Conservation (phyloP, 2,329 filamentous ascomycete species). For the Aureobasidium sp. region DNA sequence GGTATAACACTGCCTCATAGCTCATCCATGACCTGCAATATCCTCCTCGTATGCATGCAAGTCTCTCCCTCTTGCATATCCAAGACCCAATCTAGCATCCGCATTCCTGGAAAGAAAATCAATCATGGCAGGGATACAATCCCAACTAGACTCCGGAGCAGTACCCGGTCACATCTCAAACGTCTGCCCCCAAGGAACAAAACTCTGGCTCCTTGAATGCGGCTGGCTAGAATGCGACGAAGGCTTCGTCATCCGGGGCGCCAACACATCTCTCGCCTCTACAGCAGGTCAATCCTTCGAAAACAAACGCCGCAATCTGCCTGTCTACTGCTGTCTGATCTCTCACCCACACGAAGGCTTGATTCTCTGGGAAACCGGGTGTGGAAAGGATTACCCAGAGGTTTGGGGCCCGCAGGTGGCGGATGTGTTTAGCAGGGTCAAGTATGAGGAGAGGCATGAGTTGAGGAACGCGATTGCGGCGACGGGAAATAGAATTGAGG, state of each 20-base stretch:
- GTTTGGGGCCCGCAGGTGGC: conserved; percentile 26
- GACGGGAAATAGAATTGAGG: conserved; percentile 27
- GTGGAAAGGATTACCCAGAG: conserved; percentile 33
- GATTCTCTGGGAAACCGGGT: conserved; percentile 40
- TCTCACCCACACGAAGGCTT: conserved; percentile 36
- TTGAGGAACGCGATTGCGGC: conserved; percentile 27
- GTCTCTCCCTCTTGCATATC: neutral
- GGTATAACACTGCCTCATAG: neutral
- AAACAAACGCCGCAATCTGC: conserved; percentile 35
- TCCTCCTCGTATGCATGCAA: neutral
- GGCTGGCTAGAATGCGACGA: conserved; percentile 40
- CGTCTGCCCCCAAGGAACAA: conserved; percentile 37
- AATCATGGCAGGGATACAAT: conserved; percentile 20
- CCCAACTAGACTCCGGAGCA: conserved; percentile 24
- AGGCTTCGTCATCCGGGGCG: conserved; percentile 36
- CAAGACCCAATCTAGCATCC: neutral
- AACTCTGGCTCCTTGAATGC: conserved; percentile 39
- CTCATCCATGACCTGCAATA: neutral
- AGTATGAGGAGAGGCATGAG: conserved; percentile 27
- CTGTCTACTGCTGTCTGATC: conserved; percentile 36
- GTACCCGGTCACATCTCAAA: conserved; percentile 26
- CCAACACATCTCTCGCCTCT: conserved; percentile 30
- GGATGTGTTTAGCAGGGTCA: conserved; percentile 27
- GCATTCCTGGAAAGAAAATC: neutral
- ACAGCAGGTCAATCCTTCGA: conserved; percentile 28